Base-by-base conservation (phyloP, 2,329 filamentous ascomycete species). In the Xylariaceae sp. region DNA sequence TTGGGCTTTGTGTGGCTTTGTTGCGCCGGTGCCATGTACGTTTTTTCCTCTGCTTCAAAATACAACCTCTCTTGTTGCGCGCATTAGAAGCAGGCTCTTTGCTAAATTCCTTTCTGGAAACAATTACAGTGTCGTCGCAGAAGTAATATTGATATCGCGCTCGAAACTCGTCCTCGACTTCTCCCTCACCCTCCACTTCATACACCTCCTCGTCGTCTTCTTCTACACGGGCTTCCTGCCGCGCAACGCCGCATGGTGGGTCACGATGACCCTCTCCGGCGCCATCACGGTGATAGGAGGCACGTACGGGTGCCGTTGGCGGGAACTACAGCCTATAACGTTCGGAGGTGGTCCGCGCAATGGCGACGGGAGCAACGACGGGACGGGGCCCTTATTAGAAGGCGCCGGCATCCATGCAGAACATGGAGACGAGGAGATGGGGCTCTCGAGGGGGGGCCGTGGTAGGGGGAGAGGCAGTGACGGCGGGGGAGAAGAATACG, bases 101-200 rank as follows among this genome's bases (percentile, higher is more conserved):
- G 29, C 26, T 28, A 8, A 38, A n/a, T n/a, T n/a, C n/a, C n/a
- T n/a, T n/a, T n/a, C n/a, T n/a, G n/a, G n/a, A n/a, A n/a, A n/a
- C n/a, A n/a, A n/a, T n/a, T 43, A 44, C 56, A 97, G 90, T 59
- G 79, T 87, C 29, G 78, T 94, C 42, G 85, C 88, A 29, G 83
- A 96, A 41, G 78, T 95, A 35, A 66, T 90, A 38, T 70, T 97
- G 41, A 79, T 98, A 51, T 81, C 83, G 14, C 87, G 92, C 46
- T 92, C 85, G 33, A 97, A 97, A 63, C 83, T 97, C 44, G 85
- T 97, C 35, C 88, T 88, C 51, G 92, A 98, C 65, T 98, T 97
- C 61, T 86, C 88, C 21, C 69, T 96, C 16, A 95, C 90, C 2
- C 76, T 96, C 13, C 88, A 94, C 66, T 76, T 85, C 60, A 69